Evolutionary conservation across 1,139 yeast species (phyloP), one percentile per base, ranked within the genome.

Genomic region (Magnusiomyces fungicola): DNA sequence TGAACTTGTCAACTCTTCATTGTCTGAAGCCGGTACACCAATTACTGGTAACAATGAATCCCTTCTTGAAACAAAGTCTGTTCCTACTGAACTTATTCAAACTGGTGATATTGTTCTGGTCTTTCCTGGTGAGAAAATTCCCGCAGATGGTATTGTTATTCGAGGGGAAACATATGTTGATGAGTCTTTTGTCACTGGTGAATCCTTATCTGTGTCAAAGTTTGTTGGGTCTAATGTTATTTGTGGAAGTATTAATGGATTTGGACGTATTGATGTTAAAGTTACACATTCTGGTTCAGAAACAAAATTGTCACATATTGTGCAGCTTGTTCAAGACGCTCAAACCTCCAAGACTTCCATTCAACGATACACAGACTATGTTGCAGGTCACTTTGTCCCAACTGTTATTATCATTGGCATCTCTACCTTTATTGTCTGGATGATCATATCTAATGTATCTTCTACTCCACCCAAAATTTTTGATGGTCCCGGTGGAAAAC

Each of bases 181-280:
- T 61, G 98, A 92, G 65, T 82, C 96, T 4, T 69, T 89, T 30
- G 73, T 92, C 50, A 90, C 98, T 0, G 98, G 98, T 45, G 98
- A 92, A 68, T 78, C 95, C 0, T 64, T 78, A 44, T 92, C 96
- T 0, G 81, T 89, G 0, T 67, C 70, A 40, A 92, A 90, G 60
- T 60, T 53, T 2, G 59, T 61, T 2, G 89, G 88, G 1, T 83
- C 83, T 46, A 53, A 59, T 1, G 85, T 92, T 1, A 80, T 87
- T 61, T 97, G 96, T 12, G 99, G 99, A 0, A 83, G 97, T 1
- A 79, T 92, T 41, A 94, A 94, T 64, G 88, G 95, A 0, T 73
- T 83, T 1, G 87, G 90, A 9, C 73, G 80, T 30, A 64, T 94
- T 34, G 86, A 81, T 59, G 76, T 90, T 60, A 71, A 69, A 55